A percentile compares a stretch with the other conserved stretches of the same genome.
phyloP scores from a whole-genome alignment of 1,284 basidiomycete species.

The Apiotrichum laibachii region DNA sequence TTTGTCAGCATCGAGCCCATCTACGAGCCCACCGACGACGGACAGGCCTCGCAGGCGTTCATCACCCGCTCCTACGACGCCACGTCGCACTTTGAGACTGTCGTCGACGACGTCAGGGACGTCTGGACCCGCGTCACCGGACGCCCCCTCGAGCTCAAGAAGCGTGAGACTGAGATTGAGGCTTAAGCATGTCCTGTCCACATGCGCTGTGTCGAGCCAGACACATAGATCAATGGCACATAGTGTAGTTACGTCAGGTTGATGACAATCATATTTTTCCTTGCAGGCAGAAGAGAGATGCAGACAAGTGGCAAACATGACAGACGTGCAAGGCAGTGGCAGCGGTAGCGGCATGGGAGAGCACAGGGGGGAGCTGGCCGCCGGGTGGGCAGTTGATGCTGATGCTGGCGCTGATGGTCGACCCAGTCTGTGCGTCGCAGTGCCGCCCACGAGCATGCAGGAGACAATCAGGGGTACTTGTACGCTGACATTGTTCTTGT shows the following conservation, averaged over 20 bases:
- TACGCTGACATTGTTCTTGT: no score
- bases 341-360: no score
- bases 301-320: no score
- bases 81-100: conserved; percentile 98
- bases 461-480: no score
- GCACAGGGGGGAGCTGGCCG: no score
- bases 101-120: conserved; percentile 89
- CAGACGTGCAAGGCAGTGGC: no score
- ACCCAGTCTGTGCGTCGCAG: no score
- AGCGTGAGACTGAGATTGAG: conserved; percentile 43
- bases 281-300: neutral
- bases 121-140: conserved; percentile 79
- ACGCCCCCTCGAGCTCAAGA: conserved; percentile 50
- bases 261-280: conserved; percentile 5
- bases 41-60: conserved; percentile 81
- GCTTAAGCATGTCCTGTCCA: neutral
- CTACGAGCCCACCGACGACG: conserved; percentile 83
- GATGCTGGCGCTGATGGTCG: no score
- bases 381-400: no score
- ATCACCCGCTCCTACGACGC: conserved; percentile 98
- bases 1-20: conserved; percentile 86
- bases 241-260: conserved; percentile 5
- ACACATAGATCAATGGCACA: neutral
- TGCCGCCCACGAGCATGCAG: no score
- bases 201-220: neutral